Evolutionary conservation across 2,329 filamentous ascomycete genomes (phyloP), one percentile per base, ranked within the genome.

Genomic region (Fusarium pilosicola): DNA sequence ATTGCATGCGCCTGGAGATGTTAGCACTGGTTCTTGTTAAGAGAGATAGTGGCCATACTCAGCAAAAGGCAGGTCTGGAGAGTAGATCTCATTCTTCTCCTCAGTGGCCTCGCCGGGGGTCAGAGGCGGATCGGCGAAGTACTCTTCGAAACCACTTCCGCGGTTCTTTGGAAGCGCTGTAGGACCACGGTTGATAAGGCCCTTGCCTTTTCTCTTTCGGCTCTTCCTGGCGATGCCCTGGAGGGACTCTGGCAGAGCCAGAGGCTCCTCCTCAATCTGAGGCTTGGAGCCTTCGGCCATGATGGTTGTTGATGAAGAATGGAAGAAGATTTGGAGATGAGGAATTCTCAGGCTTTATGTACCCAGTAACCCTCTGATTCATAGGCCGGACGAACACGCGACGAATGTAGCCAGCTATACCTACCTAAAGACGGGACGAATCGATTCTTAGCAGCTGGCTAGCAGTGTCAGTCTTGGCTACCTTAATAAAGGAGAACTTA

Each of bases 51-150:
- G 5, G 18, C 13, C 57, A 20, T 85, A 92, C 91, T 90, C 86
- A 41, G 86, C 79, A 73, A 93, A 91, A 3, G 88, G 81, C 14
- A 87, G 81, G 8, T 83, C 78, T 14, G 88, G 80, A 73, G 89
- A 81, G 79, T 97, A 99, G 30, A 96, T 84, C 18, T 88, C 85
- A 26, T 87, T 78, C 45, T 78, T 84, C 78, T 97, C 93, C 57
- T 92, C 87, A 7, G 87, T 83, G 55, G 89, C 87, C 78, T 97
- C 91, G 0, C 86, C 86, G 1, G 92, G 90, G 0, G 92, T 95
- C 69, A 97, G 83, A 0, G 95, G 95, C 2, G 91, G 87, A 80
- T 98, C 96, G 18, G 93, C 91, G 79, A 90, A 96, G 80, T 90
- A 94, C 70, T 95, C 92, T 88, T 95, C 93, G 66, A 95, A 95